Conservation (phyloP, 768 basidiomycete species). For the Suillus americanus region DNA sequence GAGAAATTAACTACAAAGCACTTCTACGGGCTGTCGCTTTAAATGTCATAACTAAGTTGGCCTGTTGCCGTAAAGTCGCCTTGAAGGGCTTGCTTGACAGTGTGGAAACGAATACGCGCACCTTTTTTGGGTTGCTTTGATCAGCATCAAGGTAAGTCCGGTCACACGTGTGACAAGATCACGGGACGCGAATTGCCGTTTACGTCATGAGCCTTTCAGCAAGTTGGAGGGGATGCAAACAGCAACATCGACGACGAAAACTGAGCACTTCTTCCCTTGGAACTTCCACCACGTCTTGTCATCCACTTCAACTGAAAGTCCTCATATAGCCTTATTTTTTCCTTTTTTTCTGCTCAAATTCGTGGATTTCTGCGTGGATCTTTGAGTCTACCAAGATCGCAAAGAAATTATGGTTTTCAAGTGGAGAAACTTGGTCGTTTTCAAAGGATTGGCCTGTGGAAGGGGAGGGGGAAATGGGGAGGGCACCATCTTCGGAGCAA, state of each 20-base stretch:
- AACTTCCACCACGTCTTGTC: conserved; percentile 30
- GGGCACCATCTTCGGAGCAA: conserved; percentile 24
- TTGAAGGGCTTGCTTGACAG: neutral
- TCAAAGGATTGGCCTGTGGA: conserved; percentile 16
- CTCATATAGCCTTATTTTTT: conserved; percentile 8
- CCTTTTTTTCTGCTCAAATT: conserved; percentile 8
- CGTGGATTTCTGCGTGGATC: neutral
- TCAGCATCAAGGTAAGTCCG: conserved; percentile 12
- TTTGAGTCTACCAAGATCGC: conserved; percentile 2
- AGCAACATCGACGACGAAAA: conserved; percentile 23
- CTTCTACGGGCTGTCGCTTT: conserved; percentile 8
- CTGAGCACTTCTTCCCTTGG: conserved; percentile 30
- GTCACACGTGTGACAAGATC: conserved; percentile 14
- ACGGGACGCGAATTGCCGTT: conserved; percentile 28
- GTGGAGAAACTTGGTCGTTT: neutral
- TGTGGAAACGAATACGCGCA: conserved; percentile 12
- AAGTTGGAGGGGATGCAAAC: conserved; percentile 19
- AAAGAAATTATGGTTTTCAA: neutral
- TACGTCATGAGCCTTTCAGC: conserved; percentile 17
- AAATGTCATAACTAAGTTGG: conserved; percentile 15
- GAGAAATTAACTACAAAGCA: neutral
- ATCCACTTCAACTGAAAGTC: conserved; percentile 11
- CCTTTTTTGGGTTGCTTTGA: conserved; percentile 24
- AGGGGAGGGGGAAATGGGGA: conserved; percentile 23
- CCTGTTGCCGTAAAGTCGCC: conserved; percentile 25